Evolutionary conservation across 805 yeast species (phyloP), one percentile per base, ranked within the genome.

Genomic region (Sporopachydermia quercuum): DNA sequence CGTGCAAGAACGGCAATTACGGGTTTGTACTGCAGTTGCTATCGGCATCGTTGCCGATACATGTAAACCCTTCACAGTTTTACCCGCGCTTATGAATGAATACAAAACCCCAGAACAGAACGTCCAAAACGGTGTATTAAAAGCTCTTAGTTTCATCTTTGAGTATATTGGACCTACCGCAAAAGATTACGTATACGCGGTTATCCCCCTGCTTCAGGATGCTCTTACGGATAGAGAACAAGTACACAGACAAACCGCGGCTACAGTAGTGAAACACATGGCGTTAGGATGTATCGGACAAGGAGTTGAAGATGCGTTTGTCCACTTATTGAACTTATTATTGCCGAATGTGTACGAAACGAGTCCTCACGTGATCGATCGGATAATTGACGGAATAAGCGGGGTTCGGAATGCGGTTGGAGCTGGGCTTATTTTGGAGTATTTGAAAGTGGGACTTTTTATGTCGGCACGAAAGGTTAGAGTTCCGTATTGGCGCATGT

Each of bases 11-110:
- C 81, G 99, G 53, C 99, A 91, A 60, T 66, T 84, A 35, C 78
- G 99, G 53, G 95, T 91, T 5, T 89, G 96, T 56, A 85, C 97
- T 0, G 96, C 98, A 4, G 96, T 91, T 34, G 99, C 99, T 0
- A 83, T 91, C 47, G 98, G 94, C 30, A 86, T 91, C 48, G 94
- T 91, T 5, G 97, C 97, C 0, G 91, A 87, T 43, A 76, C 81
- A 0, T 91, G 97, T 57, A 74, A 84, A 1, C 95, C 97, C 0
- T 91, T 82, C 58, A 84, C 96, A 0, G 94, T 89, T 0, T 57
- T 91, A 5, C 98, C 99, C 0, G 94, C 95, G 0, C 62, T 91
- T 39, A 82, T 91, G 94, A 86, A 89, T 57, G 98, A 91, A 57
- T 91, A 89, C 55, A 68, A 93, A 40, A 79, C 83, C 2, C 96